Percentiles rank a stretch among this genome's conserved stretches.
phyloP scores from a whole-genome alignment of 257 asterid genomes.

The Lithospermum erythrorhizon region DNA sequence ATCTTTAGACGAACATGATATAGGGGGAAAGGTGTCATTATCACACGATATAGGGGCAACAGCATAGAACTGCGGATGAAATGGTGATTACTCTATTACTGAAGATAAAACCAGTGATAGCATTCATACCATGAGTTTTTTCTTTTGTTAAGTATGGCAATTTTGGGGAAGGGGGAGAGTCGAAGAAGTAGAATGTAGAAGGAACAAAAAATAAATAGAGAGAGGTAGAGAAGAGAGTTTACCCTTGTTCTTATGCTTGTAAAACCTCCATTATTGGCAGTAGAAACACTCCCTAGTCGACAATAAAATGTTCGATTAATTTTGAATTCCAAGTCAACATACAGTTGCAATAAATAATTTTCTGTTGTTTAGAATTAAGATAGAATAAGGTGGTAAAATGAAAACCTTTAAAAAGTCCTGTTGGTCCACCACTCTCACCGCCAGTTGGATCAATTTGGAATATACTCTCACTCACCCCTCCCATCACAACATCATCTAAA shows the following conservation, averaged over 20 bases:
- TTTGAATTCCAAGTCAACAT: neutral
- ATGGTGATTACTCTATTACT: no score
- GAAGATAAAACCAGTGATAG: neutral
- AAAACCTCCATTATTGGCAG: conserved; percentile 95
- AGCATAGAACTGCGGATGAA: no score
- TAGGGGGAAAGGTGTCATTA: no score
- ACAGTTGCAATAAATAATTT: neutral
- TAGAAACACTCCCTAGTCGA: conserved; percentile 60
- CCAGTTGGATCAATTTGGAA: conserved; percentile 64
- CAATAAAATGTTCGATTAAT: neutral
- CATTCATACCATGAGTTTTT: neutral
- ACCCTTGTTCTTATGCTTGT: conserved; percentile 86
- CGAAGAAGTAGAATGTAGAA: conserved; percentile 1
- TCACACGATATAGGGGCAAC: no score
- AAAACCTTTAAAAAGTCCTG: conserved; percentile 84
- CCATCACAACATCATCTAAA: conserved; percentile 97
- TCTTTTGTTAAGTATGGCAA: no score
- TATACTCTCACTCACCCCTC: conserved; percentile 92
- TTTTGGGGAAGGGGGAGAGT: neutral
- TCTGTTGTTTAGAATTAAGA: neutral
- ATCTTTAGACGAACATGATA: no score
- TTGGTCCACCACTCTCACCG: conserved; percentile 70
- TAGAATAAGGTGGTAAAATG: neutral
- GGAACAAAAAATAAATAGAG: neutral
- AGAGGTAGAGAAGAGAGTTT: conserved; percentile 5